phyloP scores from a whole-genome alignment of 1,284 basidiomycete genomes.

The Ustilago lituana region DNA sequence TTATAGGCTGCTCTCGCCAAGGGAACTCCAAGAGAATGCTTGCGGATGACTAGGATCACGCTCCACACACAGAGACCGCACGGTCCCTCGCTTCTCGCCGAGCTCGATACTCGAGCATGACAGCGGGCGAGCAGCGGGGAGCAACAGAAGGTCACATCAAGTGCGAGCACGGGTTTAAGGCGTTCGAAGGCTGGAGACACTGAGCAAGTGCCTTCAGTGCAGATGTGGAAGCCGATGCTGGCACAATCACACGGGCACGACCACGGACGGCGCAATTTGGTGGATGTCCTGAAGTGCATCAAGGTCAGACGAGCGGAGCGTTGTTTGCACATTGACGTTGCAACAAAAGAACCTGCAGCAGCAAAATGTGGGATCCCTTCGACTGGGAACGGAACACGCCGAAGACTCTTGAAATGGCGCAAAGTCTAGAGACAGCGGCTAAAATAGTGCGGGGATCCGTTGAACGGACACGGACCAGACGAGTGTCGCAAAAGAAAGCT shows the following conservation, averaged over 20 bases:
- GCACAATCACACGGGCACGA: neutral
- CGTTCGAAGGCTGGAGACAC: neutral
- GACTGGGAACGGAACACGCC: conserved; percentile 1
- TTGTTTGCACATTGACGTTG: conserved; percentile 9
- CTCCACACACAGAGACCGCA: conserved; percentile 5
- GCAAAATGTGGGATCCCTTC: too few relatives aligned
- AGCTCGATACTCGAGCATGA: neutral
- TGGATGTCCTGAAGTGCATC: too few relatives aligned
- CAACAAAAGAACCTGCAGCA: too few relatives aligned
- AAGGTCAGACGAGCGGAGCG: conserved; percentile 16
- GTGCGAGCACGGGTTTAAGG: too few relatives aligned
- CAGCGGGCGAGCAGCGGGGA: conserved; percentile 2
- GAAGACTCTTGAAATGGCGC: conserved; percentile 5
- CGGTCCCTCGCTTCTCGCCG: conserved; percentile 8
- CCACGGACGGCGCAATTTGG: neutral
- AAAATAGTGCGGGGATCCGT: neutral
- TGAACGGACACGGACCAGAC: neutral
- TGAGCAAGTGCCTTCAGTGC: neutral
- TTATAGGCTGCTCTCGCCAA: too few relatives aligned
- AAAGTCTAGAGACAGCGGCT: conserved; percentile 1
- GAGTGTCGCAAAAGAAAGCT: too few relatives aligned
- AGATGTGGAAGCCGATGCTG: too few relatives aligned
- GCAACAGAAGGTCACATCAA: too few relatives aligned
- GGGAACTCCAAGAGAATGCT: neutral
- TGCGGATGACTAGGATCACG: conserved; percentile 14